A percentile compares a stretch with the other conserved stretches of the same genome.
phyloP scores from a whole-genome alignment of 1,284 basidiomycete species.

The Ustilago bromivora region DNA sequence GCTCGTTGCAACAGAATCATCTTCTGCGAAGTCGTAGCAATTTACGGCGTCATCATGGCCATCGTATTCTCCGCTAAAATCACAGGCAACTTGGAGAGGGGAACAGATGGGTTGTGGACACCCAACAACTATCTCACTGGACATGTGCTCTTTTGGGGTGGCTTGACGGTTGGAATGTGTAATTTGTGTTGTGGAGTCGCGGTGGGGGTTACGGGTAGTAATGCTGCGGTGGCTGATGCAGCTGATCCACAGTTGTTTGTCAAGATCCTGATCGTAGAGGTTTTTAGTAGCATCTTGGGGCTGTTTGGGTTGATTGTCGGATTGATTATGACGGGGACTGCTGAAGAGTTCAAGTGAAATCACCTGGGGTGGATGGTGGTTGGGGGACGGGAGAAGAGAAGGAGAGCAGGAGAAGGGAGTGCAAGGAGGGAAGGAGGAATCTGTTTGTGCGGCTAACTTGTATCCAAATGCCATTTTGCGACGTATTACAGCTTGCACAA shows the following conservation, averaged over 20 bases:
- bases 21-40: constrained; percentile 98
- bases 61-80: constrained; percentile 69
- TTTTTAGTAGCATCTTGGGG: constrained; percentile 68
- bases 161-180: constrained; percentile 67
- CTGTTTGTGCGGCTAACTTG: background rate
- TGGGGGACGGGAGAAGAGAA: constrained; percentile 4
- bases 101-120: constrained; percentile 55
- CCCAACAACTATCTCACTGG: constrained; percentile 67
- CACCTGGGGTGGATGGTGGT: constrained; percentile 8
- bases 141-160: constrained; percentile 68
- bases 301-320: constrained; percentile 66
- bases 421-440: background rate
- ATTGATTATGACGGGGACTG: constrained; percentile 39
- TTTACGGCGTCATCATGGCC: constrained; percentile 84
- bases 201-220: constrained; percentile 67
- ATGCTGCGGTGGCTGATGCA: constrained; percentile 68
- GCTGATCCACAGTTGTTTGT: constrained; percentile 69
- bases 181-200: constrained; percentile 67
- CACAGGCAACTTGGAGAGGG: constrained; percentile 58
- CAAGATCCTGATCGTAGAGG: constrained; percentile 65
- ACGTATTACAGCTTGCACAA: no score
- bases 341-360: constrained; percentile 46
- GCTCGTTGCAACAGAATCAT: constrained; percentile 76
- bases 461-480: background rate
- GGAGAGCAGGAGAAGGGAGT: background rate